Evolutionary conservation across 2,329 filamentous ascomycete genomes (phyloP).

Genomic region (Fusarium coicis): DNA sequence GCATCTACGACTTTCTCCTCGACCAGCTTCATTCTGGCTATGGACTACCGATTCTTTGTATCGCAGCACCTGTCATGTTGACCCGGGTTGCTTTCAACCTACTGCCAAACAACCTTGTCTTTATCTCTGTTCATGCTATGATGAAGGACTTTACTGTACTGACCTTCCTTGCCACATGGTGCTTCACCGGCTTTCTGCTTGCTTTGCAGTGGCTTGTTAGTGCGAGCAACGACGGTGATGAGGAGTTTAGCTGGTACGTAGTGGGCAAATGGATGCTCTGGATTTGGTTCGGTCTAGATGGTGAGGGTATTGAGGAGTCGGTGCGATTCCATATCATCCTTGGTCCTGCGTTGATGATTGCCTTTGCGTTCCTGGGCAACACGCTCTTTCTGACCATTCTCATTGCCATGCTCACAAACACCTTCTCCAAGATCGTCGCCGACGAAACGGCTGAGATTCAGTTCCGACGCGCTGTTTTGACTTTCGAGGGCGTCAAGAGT

Average conservation of each 20-base stretch:
- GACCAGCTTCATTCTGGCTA: conserved; percentile 61
- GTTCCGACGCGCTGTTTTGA: conserved; percentile 76
- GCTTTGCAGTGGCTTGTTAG: conserved; percentile 72
- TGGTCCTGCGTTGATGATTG: conserved; percentile 75
- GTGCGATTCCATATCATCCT: conserved; percentile 73
- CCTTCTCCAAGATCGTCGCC: conserved; percentile 75
- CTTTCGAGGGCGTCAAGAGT: conserved; percentile 78
- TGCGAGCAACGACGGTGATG: conserved; percentile 41
- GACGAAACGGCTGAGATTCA: conserved; percentile 77
- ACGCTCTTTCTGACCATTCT: conserved; percentile 80
- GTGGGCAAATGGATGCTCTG: conserved; percentile 82
- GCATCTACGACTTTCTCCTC: conserved; percentile 64
- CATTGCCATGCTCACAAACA: conserved; percentile 78
- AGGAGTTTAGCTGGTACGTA: conserved; percentile 57
- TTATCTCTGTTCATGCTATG: conserved; percentile 79
- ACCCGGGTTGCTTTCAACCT: conserved; percentile 78
- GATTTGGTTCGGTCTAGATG: conserved; percentile 83
- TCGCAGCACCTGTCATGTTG: conserved; percentile 75
- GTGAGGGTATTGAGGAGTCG: conserved; percentile 62
- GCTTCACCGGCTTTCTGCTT: conserved; percentile 77
- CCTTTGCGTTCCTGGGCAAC: conserved; percentile 79
- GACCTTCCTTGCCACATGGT: conserved; percentile 73
- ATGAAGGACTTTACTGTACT: conserved; percentile 77
- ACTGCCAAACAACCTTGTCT: conserved; percentile 79
- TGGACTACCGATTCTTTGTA: conserved; percentile 72